Conservation (phyloP, 23 red algal species). For the Gracilaria vermiculophylla region DNA sequence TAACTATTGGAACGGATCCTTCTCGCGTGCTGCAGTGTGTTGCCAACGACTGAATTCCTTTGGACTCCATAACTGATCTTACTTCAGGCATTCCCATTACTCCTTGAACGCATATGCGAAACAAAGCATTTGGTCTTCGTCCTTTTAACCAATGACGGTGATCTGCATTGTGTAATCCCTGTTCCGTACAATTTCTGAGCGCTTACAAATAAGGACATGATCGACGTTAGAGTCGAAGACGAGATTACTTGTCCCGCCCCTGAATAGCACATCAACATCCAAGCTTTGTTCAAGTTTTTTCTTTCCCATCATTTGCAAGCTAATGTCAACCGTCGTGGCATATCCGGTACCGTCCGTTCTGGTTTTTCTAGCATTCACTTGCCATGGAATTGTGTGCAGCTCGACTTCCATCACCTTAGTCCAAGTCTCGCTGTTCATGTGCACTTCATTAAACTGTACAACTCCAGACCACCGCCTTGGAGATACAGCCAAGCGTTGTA, state of each 20-base stretch:
- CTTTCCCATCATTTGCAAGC: slow-evolving; percentile 62
- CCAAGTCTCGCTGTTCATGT: slow-evolving; percentile 60
- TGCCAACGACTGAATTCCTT: background rate
- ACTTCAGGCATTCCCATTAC: background rate
- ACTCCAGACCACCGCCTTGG: slow-evolving; percentile 60
- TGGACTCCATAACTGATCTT: background rate
- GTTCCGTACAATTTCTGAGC: slow-evolving; percentile 61
- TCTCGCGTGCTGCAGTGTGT: background rate
- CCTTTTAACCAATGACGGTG: slow-evolving; percentile 48
- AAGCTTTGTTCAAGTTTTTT: slow-evolving; percentile 23
- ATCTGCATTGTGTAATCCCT: slow-evolving; percentile 63
- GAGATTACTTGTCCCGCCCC: slow-evolving; percentile 14
- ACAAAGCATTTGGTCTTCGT: background rate
- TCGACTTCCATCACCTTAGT: slow-evolving; percentile 54
- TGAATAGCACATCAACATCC: slow-evolving; percentile 64
- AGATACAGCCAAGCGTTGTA: slow-evolving; percentile 31
- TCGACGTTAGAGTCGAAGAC: slow-evolving; percentile 37
- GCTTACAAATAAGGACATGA: slow-evolving; percentile 36
- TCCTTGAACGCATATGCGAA: background rate
- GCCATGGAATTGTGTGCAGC: slow-evolving; percentile 48
- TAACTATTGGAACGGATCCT: background rate
- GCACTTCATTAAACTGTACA: slow-evolving; percentile 53
- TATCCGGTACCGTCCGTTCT: slow-evolving; percentile 59
- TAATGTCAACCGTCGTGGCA: slow-evolving; percentile 46
- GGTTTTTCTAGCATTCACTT: slow-evolving; percentile 47